A percentile compares a stretch with the other conserved stretches of the same genome.
Evolutionary conservation across 2,329 filamentous ascomycete species (phyloP).

Genomic region (Penicillium frequentans): DNA sequence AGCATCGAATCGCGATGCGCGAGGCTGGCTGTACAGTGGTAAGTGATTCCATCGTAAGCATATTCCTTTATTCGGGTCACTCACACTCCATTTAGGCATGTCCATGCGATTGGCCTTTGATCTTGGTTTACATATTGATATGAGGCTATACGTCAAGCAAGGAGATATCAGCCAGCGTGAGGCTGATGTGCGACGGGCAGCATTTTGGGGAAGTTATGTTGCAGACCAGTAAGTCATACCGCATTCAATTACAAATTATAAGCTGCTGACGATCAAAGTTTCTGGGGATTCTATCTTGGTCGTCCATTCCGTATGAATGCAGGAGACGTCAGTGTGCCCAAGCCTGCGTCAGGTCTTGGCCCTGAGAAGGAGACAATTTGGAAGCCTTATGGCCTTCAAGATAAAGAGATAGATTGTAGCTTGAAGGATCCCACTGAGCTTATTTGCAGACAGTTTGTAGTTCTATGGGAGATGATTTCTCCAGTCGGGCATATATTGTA

Average conservation of each 20-base stretch:
- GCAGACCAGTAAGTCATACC: slow-evolving; percentile 38
- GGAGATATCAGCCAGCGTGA: slow-evolving; percentile 42
- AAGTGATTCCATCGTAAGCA: slow-evolving; percentile 11
- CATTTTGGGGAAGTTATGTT: slow-evolving; percentile 47
- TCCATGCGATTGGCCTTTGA: slow-evolving; percentile 49
- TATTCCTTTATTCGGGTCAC: not conserved
- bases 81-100: slow-evolving; percentile 34
- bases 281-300: slow-evolving; percentile 47
- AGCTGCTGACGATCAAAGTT: slow-evolving; percentile 23
- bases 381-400: slow-evolving; percentile 32
- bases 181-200: slow-evolving; percentile 39
- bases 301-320: slow-evolving; percentile 44
- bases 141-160: slow-evolving; percentile 40
- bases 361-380: slow-evolving; percentile 31
- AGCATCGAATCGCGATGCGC: slow-evolving; percentile 45
- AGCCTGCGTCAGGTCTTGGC: slow-evolving; percentile 32
- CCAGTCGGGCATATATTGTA: slow-evolving; percentile 45
- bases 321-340: slow-evolving; percentile 42
- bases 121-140: slow-evolving; percentile 45
- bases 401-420: slow-evolving; percentile 12
- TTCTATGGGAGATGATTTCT: slow-evolving; percentile 47
- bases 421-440: slow-evolving; percentile 34
- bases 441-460: slow-evolving; percentile 39
- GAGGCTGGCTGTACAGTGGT: slow-evolving; percentile 51
- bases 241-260: not conserved